Percentiles rank a stretch among this genome's conserved stretches.
phyloP scores from a whole-genome alignment of 257 asterid species.

The Voacanga thouarsii region DNA sequence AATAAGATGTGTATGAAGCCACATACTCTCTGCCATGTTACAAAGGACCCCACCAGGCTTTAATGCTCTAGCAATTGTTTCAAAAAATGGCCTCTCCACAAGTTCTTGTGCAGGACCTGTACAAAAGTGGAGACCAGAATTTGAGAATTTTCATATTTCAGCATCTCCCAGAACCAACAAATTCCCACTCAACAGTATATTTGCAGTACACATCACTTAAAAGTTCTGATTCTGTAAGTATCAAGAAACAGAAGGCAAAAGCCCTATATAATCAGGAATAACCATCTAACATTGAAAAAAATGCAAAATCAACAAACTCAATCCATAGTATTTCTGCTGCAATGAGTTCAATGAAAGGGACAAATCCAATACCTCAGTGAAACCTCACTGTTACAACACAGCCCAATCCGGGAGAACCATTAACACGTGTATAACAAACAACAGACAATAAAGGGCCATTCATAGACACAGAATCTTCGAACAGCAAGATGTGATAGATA shows the following conservation, averaged over 20 bases:
- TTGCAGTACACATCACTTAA: neutral
- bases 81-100: constrained; percentile 89
- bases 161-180: neutral
- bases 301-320: neutral
- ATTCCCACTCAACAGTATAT: neutral
- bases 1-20: constrained; percentile 98
- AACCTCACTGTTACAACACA: neutral
- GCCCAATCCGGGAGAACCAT: neutral
- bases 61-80: constrained; percentile 73
- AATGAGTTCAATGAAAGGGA: neutral
- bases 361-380: neutral
- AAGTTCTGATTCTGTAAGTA: neutral
- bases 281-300: neutral
- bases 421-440: too few relatives aligned
- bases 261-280: too few relatives aligned
- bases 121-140: neutral
- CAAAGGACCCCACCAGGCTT: constrained; percentile 96
- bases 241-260: neutral
- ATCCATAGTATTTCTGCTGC: neutral
- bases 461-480: neutral
- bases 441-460: neutral
- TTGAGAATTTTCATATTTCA: neutral
- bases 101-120: constrained; percentile 97
- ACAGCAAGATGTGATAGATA: neutral
- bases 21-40: constrained; percentile 98